Percentiles rank a stretch among this genome's conserved stretches.
Conservation (phyloP, 192 early-diverging fungal genomes). For the Mortierella claussenii region DNA sequence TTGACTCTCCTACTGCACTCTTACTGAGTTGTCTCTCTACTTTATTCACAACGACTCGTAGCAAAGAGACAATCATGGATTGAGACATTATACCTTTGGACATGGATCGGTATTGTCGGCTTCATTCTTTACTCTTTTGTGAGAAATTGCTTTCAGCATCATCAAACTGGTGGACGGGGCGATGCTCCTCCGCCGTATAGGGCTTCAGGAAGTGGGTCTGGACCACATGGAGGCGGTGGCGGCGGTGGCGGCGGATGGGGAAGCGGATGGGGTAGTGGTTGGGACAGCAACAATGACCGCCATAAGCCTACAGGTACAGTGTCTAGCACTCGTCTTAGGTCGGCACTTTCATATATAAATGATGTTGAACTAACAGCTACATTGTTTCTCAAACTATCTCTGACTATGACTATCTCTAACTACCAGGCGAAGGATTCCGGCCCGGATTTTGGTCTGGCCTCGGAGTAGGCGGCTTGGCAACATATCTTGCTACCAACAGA, state of each 20-base stretch:
- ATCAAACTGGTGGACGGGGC: background rate
- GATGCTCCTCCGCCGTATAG: constrained; percentile 49
- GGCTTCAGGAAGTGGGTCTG: constrained; percentile 7
- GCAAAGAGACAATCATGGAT: constrained; percentile 22
- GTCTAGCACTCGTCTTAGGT: background rate
- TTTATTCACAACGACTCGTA: no score
- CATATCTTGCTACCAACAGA: constrained; percentile 30
- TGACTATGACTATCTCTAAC: no score
- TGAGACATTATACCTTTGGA: constrained; percentile 14
- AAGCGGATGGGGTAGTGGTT: constrained; percentile 23
- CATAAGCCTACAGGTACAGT: constrained; percentile 19
- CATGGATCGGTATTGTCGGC: constrained; percentile 27
- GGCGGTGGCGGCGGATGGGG: constrained; percentile 15
- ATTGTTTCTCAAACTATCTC: no score
- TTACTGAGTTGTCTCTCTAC: no score
- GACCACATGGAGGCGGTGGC: constrained; percentile 19
- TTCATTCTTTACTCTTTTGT: constrained; percentile 31
- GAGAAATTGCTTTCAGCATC: constrained; percentile 11
- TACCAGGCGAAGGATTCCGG: constrained; percentile 22
- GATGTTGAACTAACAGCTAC: no score
- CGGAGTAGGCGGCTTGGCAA: constrained; percentile 36
- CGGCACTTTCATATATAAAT: background rate
- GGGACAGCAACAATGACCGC: constrained; percentile 11
- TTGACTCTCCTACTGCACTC: background rate
- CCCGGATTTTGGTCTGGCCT: constrained; percentile 55